phyloP scores from a whole-genome alignment of 768 basidiomycete species.

The Boletus rubropictus region DNA sequence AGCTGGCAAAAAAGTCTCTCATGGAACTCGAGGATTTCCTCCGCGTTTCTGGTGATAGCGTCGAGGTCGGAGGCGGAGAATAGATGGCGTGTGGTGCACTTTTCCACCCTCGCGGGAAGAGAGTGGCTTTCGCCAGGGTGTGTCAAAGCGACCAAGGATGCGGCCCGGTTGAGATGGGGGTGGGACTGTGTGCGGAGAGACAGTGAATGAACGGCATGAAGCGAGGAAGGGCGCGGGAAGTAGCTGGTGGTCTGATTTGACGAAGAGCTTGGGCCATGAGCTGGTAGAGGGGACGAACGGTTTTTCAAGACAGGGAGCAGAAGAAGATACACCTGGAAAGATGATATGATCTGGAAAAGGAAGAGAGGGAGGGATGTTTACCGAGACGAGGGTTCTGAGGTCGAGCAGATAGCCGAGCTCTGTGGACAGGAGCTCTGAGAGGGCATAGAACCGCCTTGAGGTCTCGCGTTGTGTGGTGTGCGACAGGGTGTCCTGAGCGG shows the following conservation, averaged over 20 bases:
- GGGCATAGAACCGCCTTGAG: conserved; percentile 59
- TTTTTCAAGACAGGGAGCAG: conserved; percentile 45
- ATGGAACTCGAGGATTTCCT: conserved; percentile 62
- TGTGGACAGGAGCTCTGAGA: conserved; percentile 79
- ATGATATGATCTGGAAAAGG: background rate
- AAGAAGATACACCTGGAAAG: conserved; percentile 57
- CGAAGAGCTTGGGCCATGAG: conserved; percentile 17
- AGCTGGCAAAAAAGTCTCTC: conserved; percentile 60
- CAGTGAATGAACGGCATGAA: conserved; percentile 38
- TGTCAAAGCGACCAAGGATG: conserved; percentile 10
- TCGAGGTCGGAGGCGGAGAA: conserved; percentile 57
- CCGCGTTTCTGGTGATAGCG: conserved; percentile 59
- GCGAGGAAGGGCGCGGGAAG: conserved; percentile 34
- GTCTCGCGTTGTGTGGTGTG: conserved; percentile 29
- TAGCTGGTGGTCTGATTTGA: conserved; percentile 27
- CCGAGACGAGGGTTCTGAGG: conserved; percentile 69
- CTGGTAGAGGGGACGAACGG: conserved; percentile 13
- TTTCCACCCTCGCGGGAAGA: conserved; percentile 25
- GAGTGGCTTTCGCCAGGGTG: conserved; percentile 15
- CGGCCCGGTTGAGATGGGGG: conserved; percentile 29
- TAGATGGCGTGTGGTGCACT: conserved; percentile 40
- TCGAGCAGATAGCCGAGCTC: conserved; percentile 81
- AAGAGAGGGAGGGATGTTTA: conserved; percentile 32
- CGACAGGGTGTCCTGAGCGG: background rate
- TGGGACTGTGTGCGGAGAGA: conserved; percentile 42